A percentile compares a stretch with the other conserved stretches of the same genome.
Evolutionary conservation across 208 protist genomes (phyloP).

Genomic region (Leishmania guyanensis): DNA sequence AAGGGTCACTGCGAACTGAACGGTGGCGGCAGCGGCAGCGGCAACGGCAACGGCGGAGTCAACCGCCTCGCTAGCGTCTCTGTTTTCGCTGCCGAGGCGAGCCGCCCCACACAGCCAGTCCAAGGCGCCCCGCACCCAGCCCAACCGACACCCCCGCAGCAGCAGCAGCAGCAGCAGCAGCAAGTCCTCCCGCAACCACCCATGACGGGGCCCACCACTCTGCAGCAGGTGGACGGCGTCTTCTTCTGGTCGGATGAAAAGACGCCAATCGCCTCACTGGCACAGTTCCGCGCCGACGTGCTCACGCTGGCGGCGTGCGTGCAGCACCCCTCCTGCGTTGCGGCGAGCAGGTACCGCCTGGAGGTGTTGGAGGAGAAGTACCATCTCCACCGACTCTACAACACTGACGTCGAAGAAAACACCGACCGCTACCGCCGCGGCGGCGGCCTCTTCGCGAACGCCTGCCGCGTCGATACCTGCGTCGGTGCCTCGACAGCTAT

Average conservation of each 20-base stretch:
- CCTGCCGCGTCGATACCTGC: slow-evolving; percentile 94
- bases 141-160: background rate
- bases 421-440: slow-evolving; percentile 63
- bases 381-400: slow-evolving; percentile 92
- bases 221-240: slow-evolving; percentile 70
- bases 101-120: background rate
- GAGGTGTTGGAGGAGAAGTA: slow-evolving; percentile 94
- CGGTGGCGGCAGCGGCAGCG: background rate
- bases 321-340: slow-evolving; percentile 56
- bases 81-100: background rate
- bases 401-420: slow-evolving; percentile 73
- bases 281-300: slow-evolving; percentile 76
- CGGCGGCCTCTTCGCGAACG: slow-evolving; percentile 87
- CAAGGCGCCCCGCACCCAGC: background rate
- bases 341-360: slow-evolving; percentile 73
- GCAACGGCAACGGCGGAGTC: background rate
- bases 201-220: slow-evolving; percentile 36
- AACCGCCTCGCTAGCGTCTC: background rate
- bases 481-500: slow-evolving; percentile 87
- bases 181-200: background rate
- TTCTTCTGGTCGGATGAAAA: slow-evolving; percentile 63
- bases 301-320: slow-evolving; percentile 43
- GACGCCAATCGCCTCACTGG: slow-evolving; percentile 58
- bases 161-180: slow-evolving; percentile 9
- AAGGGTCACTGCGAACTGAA: slow-evolving; percentile 54